Evolutionary conservation across 495 filamentous ascomycete genomes (phyloP).

Genomic region (Talaromyces ruber): DNA sequence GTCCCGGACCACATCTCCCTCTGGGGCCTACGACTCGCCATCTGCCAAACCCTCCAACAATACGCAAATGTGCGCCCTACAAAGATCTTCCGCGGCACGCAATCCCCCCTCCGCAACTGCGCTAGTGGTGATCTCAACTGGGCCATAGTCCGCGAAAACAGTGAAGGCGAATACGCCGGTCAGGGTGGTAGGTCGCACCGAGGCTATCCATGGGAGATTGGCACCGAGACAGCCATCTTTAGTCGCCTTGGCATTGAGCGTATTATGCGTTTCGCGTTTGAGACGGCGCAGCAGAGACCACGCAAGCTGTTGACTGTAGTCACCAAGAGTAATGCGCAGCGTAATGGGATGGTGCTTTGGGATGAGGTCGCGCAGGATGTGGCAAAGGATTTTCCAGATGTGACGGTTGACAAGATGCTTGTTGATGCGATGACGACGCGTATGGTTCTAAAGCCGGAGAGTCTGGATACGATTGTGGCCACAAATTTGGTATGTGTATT

Average conservation of each 20-base stretch:
- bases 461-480: conserved; percentile 42
- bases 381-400: conserved; percentile 36
- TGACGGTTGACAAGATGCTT: conserved; percentile 40
- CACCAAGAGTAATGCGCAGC: conserved; percentile 43
- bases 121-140: conserved; percentile 31
- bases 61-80: conserved; percentile 44
- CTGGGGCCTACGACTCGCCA: conserved; percentile 39
- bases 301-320: conserved; percentile 38
- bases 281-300: conserved; percentile 26
- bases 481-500: conserved; percentile 26
- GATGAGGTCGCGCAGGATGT: conserved; percentile 33
- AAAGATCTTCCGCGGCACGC: conserved; percentile 31
- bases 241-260: conserved; percentile 37
- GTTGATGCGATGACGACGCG: conserved; percentile 45
- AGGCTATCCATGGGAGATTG: conserved; percentile 33
- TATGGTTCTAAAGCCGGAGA: conserved; percentile 38
- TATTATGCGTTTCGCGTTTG: conserved; percentile 42
- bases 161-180: conserved; percentile 42
- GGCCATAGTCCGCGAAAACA: conserved; percentile 44
- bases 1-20: conserved; percentile 44
- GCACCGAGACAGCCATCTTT: conserved; percentile 42
- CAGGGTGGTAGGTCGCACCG: conserved; percentile 38
- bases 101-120: conserved; percentile 29
- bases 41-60: conserved; percentile 40
- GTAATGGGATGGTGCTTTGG: conserved; percentile 44